Evolutionary conservation across 257 asterid genomes (phyloP), one percentile per base, ranked within the genome.

Genomic region (Solanum appendiculatum): DNA sequence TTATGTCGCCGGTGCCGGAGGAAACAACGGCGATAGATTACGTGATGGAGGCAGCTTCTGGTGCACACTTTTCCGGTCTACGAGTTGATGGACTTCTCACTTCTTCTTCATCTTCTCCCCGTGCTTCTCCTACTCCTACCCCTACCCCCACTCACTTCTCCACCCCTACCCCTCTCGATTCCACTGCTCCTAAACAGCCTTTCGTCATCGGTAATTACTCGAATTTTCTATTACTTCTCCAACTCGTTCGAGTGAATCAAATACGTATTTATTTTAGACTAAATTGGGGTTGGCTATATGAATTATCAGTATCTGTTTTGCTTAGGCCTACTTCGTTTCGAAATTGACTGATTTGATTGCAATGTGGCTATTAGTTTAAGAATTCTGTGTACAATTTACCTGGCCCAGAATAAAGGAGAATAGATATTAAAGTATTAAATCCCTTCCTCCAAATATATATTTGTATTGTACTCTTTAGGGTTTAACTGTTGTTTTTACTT

Each of bases 41-140:
- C 92, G 97, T 91, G 34, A 97, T 97, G 99, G 99, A 95, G 90
- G 98, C 96, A 86, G 95, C 99, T 20, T 92, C 96, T 9, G 97
- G 97, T 21, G 94, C 97, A 6, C 99, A 97, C 92, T 97, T 97
- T 91, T 95, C 99, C 21, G 99, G 99, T 34, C 96, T 96, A 84
- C 97, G 95, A 58, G 88, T 95, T 39, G 98, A 95, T 88, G 91
- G 94, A 16, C 90, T 92, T 37, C 93, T 86, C 54, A 86, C 94
- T 15, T 85, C 90, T 44, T 58, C 93, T 12, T 82, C 98, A 44
- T 34, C 92, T 56, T 84, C 94, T 14, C 90, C 93, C 6, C 92
- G 97, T 54, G 92, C 96, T 16, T 97, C 94, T 69, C 86, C 95
- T 58, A 66, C 94, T 58, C 88, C 90, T 42, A 46, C 91, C 6